These are phyloP conservation scores for Talaromyces sp. DNA, from an alignment of 2,329 filamentous ascomycete genomes.

Conservation along the genomic window DNA sequence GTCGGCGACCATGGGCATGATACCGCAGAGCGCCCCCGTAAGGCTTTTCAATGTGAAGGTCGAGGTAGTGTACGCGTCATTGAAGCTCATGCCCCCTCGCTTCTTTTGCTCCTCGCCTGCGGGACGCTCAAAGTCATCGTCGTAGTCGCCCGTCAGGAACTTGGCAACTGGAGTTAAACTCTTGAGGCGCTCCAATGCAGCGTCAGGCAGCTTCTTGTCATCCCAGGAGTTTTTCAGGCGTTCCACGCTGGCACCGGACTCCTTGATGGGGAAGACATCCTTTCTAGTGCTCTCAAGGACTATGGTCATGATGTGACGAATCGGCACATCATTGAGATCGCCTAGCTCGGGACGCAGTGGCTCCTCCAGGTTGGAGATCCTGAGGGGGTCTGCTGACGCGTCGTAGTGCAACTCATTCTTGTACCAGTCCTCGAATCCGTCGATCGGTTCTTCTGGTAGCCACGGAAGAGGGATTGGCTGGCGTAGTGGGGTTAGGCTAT, in stretches of 20 bases:
- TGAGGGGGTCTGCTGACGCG: conserved; percentile 35
- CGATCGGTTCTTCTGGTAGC: conserved; percentile 19
- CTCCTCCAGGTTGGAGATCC: conserved; percentile 37
- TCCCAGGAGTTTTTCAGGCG: conserved; percentile 35
- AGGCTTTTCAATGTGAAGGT: conserved; percentile 46
- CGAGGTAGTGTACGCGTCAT: conserved; percentile 37
- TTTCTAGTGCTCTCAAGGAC: conserved; percentile 45
- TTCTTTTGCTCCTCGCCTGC: conserved; percentile 10
- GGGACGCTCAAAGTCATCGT: conserved; percentile 14
- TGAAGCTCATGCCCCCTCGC: conserved; percentile 41
- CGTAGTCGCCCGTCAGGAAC: conserved; percentile 24
- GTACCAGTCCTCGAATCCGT: conserved; percentile 26
- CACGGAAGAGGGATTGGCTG: conserved; percentile 20
- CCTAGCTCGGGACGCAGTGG: conserved; percentile 16
- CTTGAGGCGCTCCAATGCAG: conserved; percentile 20
- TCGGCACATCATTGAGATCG: conserved; percentile 24
- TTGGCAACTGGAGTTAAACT: conserved; percentile 27
- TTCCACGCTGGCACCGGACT: conserved; percentile 28
- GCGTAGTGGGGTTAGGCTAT: conserved; percentile 16
- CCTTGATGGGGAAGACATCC: conserved; percentile 45
- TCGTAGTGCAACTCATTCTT: conserved; percentile 26
- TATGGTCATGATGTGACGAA: conserved; percentile 43
- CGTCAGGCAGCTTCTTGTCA: conserved; percentile 30
- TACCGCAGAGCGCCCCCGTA: conserved; percentile 39
- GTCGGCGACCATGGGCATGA: conserved; percentile 40